Evolutionary conservation across 495 filamentous ascomycete genomes (phyloP), one percentile per base, ranked within the genome.

Genomic region (Polyplosphaeria fusca): DNA sequence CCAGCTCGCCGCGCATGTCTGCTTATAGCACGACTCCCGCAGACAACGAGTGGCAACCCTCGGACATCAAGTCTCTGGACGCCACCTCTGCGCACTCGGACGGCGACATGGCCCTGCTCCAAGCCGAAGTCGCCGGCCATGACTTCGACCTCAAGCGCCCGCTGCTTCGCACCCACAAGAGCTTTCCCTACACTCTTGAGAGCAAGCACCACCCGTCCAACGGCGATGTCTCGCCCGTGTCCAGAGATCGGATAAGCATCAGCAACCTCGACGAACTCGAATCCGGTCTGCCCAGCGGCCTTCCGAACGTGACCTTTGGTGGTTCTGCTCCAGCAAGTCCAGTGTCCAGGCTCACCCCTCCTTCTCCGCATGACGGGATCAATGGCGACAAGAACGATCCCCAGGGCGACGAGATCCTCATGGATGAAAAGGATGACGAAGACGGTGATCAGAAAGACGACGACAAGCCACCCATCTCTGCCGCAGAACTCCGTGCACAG

Each of bases 401-500:
- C 26, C 59, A 63, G 7, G 48, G 52, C 27, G 77, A 74, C 13
- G 69, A 77, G 20, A 62, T 62, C 46, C 56, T 62, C 42, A 66
- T 60, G 2, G 68, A 84, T 47, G 77, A 79, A 35, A 77, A 77
- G 14, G 76, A 81, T 3, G 62, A 65, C 13, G 19, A 56, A 3
- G 25, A 20, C n/a, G 65, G 52, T 13, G 35, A 60, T 20, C 16
- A 53, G 24, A 79, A 81, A 19, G 78, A 80, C 12, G 78, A 82
- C 20, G 67, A 70, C n/a, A 65, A 72, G n/a, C 75, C 75, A 40
- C 75, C 78, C 13, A 82, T 83, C 57, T 86, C 84, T 22, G 82
- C 81, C 11, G 83, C 83, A 12, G 87, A 89, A 71, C 74, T 84
- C 54, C 79, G 84, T 18, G 86, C 85, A 26, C 88, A 93, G 59